Base-by-base conservation (phyloP, 2,329 filamentous ascomycete genomes). In the Penicillium sp. region DNA sequence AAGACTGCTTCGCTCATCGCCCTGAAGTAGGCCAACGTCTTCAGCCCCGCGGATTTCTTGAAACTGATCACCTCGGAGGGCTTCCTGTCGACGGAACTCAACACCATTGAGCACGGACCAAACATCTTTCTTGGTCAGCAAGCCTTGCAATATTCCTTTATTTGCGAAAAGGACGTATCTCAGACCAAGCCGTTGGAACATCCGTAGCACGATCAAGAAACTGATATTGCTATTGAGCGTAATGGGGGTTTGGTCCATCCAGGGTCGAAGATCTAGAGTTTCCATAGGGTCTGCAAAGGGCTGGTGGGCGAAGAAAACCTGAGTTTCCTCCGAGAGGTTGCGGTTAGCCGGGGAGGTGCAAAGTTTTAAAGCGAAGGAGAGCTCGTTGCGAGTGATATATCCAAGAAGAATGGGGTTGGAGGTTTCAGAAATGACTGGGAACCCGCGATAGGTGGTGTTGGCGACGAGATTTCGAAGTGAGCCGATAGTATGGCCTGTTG, bases 211-310 rank as follows among this genome's bases (percentile, higher is more conserved):
- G n/a, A 98, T 85, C 73, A 93, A 88, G 62, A 99, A 87, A 61
- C 84, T 89, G 16, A 88, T 88, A 64, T 88, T 86, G 25, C 87
- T 88, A 45, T 92, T 91, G 19, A 98, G 83, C 0, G 95, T 98
- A 51, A 99, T 90, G 0, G 95, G 95, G 0, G 95, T 99, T 76
- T 97, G 94, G 76, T 99, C 95, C 93, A 99, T 97, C 95, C 95
- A 99, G 2, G 93, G 93, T 7, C 94, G 84, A 11, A 99, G 84
- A 77, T 99, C 95, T 42, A 99, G 86, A 0, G 89, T 93, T 16
- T 87, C 84, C 22, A 84, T 82, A 0, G 91, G 90, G 70, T 96
- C 92, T 0, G 90, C 89, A 57, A 94, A 87, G 2, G 91, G 89
- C 71, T 93, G 90, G 73, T 96, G 91, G 0, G 87, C 84, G 78